A percentile compares a stretch with the other conserved stretches of the same genome.
phyloP scores from a whole-genome alignment of 2,329 filamentous ascomycete genomes.

The Aphanoascus verrucosus region DNA sequence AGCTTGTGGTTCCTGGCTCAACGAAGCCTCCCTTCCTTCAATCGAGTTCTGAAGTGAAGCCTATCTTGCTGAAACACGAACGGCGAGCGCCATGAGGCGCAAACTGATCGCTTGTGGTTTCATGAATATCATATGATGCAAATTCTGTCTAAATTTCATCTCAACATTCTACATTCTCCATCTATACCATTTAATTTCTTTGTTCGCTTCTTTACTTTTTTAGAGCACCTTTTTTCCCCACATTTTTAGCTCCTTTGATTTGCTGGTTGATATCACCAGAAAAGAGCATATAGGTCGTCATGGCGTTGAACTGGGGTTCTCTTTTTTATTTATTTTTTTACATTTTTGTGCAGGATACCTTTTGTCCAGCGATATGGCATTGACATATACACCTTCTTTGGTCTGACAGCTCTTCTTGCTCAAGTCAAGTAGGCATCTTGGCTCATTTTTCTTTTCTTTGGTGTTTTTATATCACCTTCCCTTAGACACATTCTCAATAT shows the following conservation, averaged over 20 bases:
- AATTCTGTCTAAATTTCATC: neutral
- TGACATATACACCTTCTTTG: neutral
- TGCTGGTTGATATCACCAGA: constrained; percentile 8
- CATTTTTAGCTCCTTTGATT: constrained; percentile 1
- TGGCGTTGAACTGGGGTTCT: neutral
- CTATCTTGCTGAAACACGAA: neutral
- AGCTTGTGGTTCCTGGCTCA: neutral
- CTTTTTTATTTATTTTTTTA: neutral
- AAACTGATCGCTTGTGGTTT: neutral
- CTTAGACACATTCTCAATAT: no score
- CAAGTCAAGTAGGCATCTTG: no score
- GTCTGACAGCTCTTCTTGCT: no score
- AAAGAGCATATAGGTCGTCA: constrained; percentile 11
- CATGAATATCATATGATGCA: neutral
- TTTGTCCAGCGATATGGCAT: neutral
- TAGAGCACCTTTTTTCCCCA: neutral
- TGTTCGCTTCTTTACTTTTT: neutral
- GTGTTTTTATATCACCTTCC: no score
- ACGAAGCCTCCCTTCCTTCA: neutral
- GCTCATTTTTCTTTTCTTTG: no score
- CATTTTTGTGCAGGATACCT: neutral
- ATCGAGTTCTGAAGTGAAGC: neutral
- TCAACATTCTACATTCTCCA: neutral
- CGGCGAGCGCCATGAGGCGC: neutral
- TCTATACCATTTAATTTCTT: neutral